A percentile compares a stretch with the other conserved stretches of the same genome.
phyloP scores from a whole-genome alignment of 2,329 filamentous ascomycete species.

The Botrytis fabae region DNA sequence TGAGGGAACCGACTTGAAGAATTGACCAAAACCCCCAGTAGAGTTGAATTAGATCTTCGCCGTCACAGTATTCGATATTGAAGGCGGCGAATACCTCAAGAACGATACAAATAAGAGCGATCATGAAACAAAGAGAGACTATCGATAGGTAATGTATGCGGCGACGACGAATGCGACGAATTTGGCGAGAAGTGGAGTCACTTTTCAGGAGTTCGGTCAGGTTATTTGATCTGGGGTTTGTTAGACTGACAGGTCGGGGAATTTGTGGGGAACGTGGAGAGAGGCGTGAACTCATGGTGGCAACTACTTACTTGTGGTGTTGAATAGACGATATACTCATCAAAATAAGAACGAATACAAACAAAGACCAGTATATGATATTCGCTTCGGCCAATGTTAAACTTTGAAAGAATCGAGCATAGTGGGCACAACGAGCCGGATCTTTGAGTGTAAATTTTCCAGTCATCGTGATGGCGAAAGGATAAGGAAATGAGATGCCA shows the following conservation, averaged over 20 bases:
- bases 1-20: conserved; percentile 58
- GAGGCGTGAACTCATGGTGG: background rate
- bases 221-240: conserved; percentile 28
- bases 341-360: conserved; percentile 47
- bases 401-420: conserved; percentile 49
- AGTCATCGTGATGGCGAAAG: conserved; percentile 38
- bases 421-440: conserved; percentile 42
- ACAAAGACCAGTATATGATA: conserved; percentile 50
- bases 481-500: no score
- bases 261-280: background rate
- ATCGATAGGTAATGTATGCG: conserved; percentile 45
- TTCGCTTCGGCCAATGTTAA: conserved; percentile 48
- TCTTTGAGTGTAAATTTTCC: conserved; percentile 42
- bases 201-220: conserved; percentile 26
- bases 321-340: conserved; percentile 47
- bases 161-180: conserved; percentile 15
- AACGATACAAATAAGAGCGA: conserved; percentile 50
- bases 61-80: conserved; percentile 54
- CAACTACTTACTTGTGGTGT: conserved; percentile 36
- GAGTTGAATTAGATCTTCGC: conserved; percentile 58
- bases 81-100: conserved; percentile 52
- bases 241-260: background rate
- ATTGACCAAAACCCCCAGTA: conserved; percentile 64
- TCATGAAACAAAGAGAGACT: conserved; percentile 47
- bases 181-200: conserved; percentile 17